These are phyloP conservation scores for Aspergillus affinis DNA, from an alignment of 495 filamentous ascomycete genomes.

Conservation along the genomic window DNA sequence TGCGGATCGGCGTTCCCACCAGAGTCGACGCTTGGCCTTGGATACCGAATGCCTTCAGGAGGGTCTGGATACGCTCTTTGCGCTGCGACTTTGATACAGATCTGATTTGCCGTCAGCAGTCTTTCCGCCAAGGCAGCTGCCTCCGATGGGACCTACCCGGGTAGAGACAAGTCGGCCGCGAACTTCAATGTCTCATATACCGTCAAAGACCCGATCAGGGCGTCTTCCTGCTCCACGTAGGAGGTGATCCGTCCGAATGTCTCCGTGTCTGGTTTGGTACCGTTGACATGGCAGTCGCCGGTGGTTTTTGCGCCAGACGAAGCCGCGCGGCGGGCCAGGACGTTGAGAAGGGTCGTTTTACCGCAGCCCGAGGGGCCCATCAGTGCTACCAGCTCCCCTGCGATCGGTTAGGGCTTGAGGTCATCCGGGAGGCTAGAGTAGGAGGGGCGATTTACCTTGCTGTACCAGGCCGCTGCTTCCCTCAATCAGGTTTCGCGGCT, in stretches of 20 bases:
- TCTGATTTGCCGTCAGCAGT: slow-evolving; percentile 20
- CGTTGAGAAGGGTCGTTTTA: slow-evolving; percentile 77
- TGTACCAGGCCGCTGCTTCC: slow-evolving; percentile 32
- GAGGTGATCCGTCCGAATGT: slow-evolving; percentile 52
- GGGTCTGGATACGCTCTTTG: slow-evolving; percentile 50
- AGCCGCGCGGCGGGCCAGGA: slow-evolving; percentile 61
- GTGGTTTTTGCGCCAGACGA: slow-evolving; percentile 46
- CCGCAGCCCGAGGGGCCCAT: slow-evolving; percentile 78
- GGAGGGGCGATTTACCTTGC: slow-evolving; percentile 24
- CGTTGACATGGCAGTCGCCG: slow-evolving; percentile 59
- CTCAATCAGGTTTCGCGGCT: slow-evolving; percentile 45
- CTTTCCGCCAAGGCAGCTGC: background rate
- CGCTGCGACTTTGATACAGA: slow-evolving; percentile 48
- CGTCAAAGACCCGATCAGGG: slow-evolving; percentile 74
- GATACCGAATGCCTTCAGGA: slow-evolving; percentile 63
- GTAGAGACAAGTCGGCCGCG: slow-evolving; percentile 58
- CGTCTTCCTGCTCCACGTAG: slow-evolving; percentile 86
- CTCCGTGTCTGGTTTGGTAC: slow-evolving; percentile 31
- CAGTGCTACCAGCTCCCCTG: slow-evolving; percentile 70
- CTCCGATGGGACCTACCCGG: slow-evolving; percentile 37
- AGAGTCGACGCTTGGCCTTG: slow-evolving; percentile 62
- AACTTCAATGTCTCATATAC: slow-evolving; percentile 76
- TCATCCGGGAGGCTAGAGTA: background rate
- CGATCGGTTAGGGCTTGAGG: slow-evolving; percentile 3
- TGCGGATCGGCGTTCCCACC: slow-evolving; percentile 75